phyloP scores from a whole-genome alignment of 1,284 basidiomycete species.

The Veloboletus limbatus region DNA sequence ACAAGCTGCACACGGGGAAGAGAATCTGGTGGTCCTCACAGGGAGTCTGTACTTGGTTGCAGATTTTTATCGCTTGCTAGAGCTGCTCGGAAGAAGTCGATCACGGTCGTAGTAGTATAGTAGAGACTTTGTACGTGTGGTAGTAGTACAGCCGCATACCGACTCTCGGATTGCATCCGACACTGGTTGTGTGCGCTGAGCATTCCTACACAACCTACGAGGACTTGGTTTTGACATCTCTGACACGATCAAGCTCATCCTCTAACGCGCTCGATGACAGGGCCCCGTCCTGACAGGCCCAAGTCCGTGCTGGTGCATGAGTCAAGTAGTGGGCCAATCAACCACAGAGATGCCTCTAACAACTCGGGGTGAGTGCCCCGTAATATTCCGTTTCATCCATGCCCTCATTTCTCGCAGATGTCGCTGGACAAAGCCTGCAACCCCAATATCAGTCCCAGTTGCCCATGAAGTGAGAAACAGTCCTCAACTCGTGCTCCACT shows the following conservation, averaged over 20 bases:
- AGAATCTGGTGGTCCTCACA: constrained; percentile 65
- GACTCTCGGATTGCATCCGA: not conserved
- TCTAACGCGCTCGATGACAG: constrained; percentile 10
- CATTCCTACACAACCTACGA: constrained; percentile 2
- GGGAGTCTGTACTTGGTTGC: constrained; percentile 91
- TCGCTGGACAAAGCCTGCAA: constrained; percentile 24
- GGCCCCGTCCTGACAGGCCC: constrained; percentile 10
- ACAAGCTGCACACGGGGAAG: constrained; percentile 8
- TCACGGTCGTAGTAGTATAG: too few relatives aligned
- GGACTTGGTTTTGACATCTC: constrained; percentile 5
- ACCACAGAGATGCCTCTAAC: constrained; percentile 34
- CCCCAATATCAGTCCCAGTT: constrained; percentile 20
- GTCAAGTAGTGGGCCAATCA: constrained; percentile 12
- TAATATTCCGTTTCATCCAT: not conserved
- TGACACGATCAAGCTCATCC: constrained; percentile 13
- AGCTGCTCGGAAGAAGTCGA: constrained; percentile 14
- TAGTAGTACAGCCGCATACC: too few relatives aligned
- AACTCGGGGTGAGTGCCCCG: constrained; percentile 18
- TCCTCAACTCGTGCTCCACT: not conserved
- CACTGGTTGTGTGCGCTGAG: constrained; percentile 1
- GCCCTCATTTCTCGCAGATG: constrained; percentile 9
- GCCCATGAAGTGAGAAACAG: constrained; percentile 17
- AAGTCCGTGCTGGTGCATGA: constrained; percentile 13
- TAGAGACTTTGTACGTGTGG: not conserved
- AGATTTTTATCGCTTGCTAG: constrained; percentile 72